Evolutionary conservation across 2,329 filamentous ascomycete species (phyloP).

Genomic region (Mollisiaceae sp.): DNA sequence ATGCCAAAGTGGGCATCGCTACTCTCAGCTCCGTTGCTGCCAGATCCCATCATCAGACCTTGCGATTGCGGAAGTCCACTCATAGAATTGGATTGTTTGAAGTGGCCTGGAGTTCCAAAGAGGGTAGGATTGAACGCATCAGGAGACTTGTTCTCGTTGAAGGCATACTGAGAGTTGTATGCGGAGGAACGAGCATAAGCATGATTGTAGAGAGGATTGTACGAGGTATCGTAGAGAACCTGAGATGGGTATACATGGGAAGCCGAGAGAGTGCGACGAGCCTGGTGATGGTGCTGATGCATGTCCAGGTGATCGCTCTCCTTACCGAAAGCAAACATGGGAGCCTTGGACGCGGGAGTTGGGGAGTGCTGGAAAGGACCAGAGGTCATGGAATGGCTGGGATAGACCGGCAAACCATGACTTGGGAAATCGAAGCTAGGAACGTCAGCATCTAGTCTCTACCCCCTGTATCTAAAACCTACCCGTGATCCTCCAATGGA

Average conservation of each 20-base stretch:
- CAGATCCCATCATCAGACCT: conserved; percentile 17
- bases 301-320: conserved; percentile 35
- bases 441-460: neutral
- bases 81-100: conserved; percentile 27
- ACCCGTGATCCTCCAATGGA: conserved; percentile 41
- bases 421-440: conserved; percentile 37
- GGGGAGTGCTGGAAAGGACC: conserved; percentile 32
- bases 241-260: conserved; percentile 38
- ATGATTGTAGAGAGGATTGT: conserved; percentile 40
- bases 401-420: conserved; percentile 32
- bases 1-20: conserved; percentile 11
- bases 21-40: conserved; percentile 8
- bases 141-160: conserved; percentile 24
- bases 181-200: conserved; percentile 31
- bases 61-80: conserved; percentile 18
- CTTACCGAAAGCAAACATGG: conserved; percentile 32
- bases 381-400: conserved; percentile 20
- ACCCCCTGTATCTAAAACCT: conserved; percentile 12
- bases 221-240: conserved; percentile 35
- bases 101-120: conserved; percentile 20
- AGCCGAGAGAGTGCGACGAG: conserved; percentile 29
- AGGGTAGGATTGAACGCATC: conserved; percentile 11
- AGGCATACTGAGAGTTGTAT: conserved; percentile 17
- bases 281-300: conserved; percentile 20
- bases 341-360: conserved; percentile 34